Conservation (phyloP, 768 basidiomycete genomes). For the Podaxis sp. region DNA sequence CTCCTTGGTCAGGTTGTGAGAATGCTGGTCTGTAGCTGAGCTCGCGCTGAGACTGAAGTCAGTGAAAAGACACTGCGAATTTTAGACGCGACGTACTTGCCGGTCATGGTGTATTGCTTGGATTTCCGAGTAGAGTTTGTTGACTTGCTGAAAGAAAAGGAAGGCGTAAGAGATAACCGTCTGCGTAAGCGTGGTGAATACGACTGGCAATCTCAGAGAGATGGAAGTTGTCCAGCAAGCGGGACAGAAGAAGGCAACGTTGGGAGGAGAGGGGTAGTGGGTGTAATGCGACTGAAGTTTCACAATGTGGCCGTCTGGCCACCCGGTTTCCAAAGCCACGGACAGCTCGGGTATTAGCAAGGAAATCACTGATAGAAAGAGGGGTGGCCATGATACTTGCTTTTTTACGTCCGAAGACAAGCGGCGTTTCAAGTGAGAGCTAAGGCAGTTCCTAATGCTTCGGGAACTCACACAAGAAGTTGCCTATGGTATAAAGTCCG, state of each 20-base stretch:
- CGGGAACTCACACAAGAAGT: constrained; percentile 5
- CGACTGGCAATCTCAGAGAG: not conserved
- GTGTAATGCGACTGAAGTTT: constrained; percentile 2
- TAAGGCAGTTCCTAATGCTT: constrained; percentile 12
- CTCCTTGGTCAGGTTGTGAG: constrained; percentile 24
- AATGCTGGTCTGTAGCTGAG: constrained; percentile 7
- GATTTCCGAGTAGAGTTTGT: not conserved
- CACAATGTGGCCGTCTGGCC: not conserved
- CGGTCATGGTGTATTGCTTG: not conserved
- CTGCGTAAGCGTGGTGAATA: not conserved
- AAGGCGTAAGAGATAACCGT: not conserved
- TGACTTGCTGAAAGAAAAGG: not conserved
- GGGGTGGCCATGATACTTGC: not conserved
- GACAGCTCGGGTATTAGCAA: constrained; percentile 18
- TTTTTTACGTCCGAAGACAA: constrained; percentile 12
- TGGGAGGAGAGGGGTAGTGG: not conserved
- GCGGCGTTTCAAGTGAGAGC: constrained; percentile 11
- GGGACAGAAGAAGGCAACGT: not conserved
- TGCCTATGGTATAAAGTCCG: not conserved
- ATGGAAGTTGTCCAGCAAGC: not conserved
- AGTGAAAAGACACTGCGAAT: not conserved
- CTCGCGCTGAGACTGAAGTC: constrained; percentile 8
- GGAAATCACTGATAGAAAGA: constrained; percentile 15
- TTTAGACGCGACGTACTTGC: constrained; percentile 2
- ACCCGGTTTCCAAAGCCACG: constrained; percentile 13